A percentile compares a stretch with the other conserved stretches of the same genome.
Evolutionary conservation across 768 basidiomycete genomes (phyloP).

Genomic region (Galerina sulciceps): DNA sequence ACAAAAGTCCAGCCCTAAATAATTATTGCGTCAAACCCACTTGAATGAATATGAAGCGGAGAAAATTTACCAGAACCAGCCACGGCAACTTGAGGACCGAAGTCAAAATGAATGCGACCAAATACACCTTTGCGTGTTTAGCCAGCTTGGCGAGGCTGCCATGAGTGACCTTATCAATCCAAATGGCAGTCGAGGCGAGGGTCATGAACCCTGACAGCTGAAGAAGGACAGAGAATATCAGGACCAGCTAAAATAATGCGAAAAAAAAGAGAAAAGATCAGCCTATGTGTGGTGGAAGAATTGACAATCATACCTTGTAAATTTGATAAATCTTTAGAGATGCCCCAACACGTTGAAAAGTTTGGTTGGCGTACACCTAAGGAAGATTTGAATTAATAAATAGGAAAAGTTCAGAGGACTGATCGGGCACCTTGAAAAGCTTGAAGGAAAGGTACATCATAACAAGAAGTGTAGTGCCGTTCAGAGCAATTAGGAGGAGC

Average conservation of each 20-base stretch:
- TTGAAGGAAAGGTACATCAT: conserved; percentile 43
- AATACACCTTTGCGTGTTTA: conserved; percentile 37
- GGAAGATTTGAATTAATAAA: neutral
- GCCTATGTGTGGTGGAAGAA: neutral
- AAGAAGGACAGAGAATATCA: conserved; percentile 50
- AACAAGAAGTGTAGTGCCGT: conserved; percentile 37
- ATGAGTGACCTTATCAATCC: conserved; percentile 51
- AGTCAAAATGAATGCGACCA: conserved; percentile 42
- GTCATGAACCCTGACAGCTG: conserved; percentile 56
- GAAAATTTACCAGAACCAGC: conserved; percentile 39
- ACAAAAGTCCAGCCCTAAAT: conserved; percentile 53
- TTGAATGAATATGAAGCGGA: neutral
- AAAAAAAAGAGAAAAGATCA: neutral
- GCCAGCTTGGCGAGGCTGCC: conserved; percentile 36
- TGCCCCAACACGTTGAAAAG: conserved; percentile 54
- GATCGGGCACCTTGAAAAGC: conserved; percentile 42
- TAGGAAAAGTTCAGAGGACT: neutral
- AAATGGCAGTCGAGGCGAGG: conserved; percentile 47
- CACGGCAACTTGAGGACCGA: conserved; percentile 53
- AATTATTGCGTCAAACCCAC: neutral
- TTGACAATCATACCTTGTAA: conserved; percentile 42
- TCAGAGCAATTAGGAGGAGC: conserved; percentile 46
- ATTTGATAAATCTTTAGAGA: conserved; percentile 45
- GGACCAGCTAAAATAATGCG: conserved; percentile 38
- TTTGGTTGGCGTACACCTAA: conserved; percentile 47